Evolutionary conservation across 2,329 filamentous ascomycete species (phyloP).

Genomic region (Nothophoma quercina): DNA sequence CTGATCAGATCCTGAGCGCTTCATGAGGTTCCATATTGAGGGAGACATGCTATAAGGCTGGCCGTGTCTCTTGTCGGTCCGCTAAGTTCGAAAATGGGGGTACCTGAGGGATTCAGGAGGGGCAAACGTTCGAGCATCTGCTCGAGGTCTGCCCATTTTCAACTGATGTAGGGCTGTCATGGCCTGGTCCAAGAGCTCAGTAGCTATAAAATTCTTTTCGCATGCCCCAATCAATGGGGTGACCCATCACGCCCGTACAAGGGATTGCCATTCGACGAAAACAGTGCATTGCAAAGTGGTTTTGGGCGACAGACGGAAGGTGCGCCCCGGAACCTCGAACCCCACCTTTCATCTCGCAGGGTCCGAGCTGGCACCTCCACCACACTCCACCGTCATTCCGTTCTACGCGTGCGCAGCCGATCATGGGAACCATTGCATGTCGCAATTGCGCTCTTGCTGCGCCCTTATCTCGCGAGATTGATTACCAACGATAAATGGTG

Average conservation of each 20-base stretch:
- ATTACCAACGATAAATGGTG: background rate
- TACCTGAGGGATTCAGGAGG: constrained; percentile 23
- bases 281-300: constrained; percentile 16
- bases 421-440: background rate
- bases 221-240: constrained; percentile 31
- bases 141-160: constrained; percentile 38
- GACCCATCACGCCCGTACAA: constrained; percentile 32
- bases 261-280: constrained; percentile 19
- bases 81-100: constrained; percentile 42
- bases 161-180: constrained; percentile 23
- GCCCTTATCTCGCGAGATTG: background rate
- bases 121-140: constrained; percentile 29
- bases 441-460: background rate
- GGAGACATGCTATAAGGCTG: constrained; percentile 43
- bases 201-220: constrained; percentile 24
- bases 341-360: constrained; percentile 33
- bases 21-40: constrained; percentile 45
- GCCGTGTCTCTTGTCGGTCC: constrained; percentile 14
- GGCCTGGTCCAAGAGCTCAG: constrained; percentile 13
- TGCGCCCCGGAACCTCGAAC: constrained; percentile 24
- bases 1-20: constrained; percentile 34
- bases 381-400: background rate
- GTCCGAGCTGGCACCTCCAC: background rate
- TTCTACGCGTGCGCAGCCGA: constrained; percentile 2
- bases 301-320: constrained; percentile 25